A percentile compares a stretch with the other conserved stretches of the same genome.
Conservation (phyloP, 805 yeast genomes). For the Zygotorulaspora chibaensis region DNA sequence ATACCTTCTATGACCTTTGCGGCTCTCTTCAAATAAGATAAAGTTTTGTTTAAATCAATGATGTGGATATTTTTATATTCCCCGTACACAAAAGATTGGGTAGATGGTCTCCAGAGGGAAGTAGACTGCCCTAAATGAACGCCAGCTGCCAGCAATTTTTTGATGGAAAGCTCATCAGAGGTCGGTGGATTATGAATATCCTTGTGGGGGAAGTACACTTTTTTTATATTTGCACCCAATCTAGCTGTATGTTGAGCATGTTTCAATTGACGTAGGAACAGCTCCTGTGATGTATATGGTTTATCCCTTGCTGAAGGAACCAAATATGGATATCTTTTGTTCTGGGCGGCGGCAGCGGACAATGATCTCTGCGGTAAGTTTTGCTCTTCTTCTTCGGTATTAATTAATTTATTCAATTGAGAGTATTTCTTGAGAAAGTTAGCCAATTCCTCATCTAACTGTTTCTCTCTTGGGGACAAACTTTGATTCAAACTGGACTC, state of each 20-base stretch:
- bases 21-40: conserved; percentile 71
- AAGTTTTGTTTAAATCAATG: conserved; percentile 83
- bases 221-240: conserved; percentile 58
- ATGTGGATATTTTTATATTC: conserved; percentile 86
- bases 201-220: conserved; percentile 66
- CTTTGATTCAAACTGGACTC: conserved; percentile 14
- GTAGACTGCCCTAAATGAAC: conserved; percentile 94
- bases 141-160: conserved; percentile 82
- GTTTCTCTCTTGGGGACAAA: conserved; percentile 27
- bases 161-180: conserved; percentile 55
- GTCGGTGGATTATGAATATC: conserved; percentile 58
- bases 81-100: conserved; percentile 85
- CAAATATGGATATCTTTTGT: conserved; percentile 47
- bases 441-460: conserved; percentile 30
- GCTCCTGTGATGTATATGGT: conserved; percentile 74
- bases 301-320: conserved; percentile 54
- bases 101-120: conserved; percentile 68
- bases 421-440: conserved; percentile 29
- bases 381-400: conserved; percentile 13
- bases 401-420: conserved; percentile 18
- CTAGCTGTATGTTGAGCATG: conserved; percentile 51
- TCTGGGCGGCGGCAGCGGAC: conserved; percentile 7
- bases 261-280: conserved; percentile 66
- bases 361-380: conserved; percentile 2
- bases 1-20: conserved; percentile 80